A percentile compares a stretch with the other conserved stretches of the same genome.
These are phyloP conservation scores for Magnolia changhungtana DNA, from an alignment of 164 flowering plant genomes.

Conservation along the genomic window DNA sequence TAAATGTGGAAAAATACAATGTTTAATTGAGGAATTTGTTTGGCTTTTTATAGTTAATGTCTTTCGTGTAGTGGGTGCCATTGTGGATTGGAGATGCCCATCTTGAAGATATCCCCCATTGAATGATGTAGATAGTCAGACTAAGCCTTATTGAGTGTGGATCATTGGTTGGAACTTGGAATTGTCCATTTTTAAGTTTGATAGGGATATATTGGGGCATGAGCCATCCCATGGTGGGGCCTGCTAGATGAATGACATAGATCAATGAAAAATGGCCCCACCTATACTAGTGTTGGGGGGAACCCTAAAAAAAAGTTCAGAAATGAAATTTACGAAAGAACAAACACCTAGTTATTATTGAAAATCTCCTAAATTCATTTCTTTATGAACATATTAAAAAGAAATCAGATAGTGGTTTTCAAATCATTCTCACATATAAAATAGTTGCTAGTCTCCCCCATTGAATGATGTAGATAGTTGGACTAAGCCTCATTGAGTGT, in stretches of 20 bases:
- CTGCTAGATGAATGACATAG: not conserved
- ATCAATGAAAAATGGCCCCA: too few relatives aligned
- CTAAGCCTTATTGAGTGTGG: not conserved
- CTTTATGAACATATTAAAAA: too few relatives aligned
- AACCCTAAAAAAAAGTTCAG: too few relatives aligned
- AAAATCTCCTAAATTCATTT: too few relatives aligned
- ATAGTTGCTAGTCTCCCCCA: not conserved
- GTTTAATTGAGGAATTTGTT: not conserved
- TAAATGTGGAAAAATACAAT: not conserved
- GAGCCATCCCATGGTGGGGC: not conserved
- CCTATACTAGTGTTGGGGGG: too few relatives aligned
- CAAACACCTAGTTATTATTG: too few relatives aligned
- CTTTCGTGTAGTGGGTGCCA: not conserved
- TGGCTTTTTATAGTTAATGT: not conserved
- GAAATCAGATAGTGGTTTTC: too few relatives aligned
- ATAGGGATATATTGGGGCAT: not conserved
- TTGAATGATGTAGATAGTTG: not conserved
- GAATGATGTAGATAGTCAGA: not conserved
- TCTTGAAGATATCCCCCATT: not conserved
- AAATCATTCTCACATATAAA: too few relatives aligned
- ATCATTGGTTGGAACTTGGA: not conserved
- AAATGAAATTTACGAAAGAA: too few relatives aligned
- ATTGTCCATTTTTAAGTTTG: too few relatives aligned
- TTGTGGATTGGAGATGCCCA: too few relatives aligned
- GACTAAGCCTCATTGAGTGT: not conserved